phyloP scores from a whole-genome alignment of 306 rosid species.

The Inga laurina region DNA sequence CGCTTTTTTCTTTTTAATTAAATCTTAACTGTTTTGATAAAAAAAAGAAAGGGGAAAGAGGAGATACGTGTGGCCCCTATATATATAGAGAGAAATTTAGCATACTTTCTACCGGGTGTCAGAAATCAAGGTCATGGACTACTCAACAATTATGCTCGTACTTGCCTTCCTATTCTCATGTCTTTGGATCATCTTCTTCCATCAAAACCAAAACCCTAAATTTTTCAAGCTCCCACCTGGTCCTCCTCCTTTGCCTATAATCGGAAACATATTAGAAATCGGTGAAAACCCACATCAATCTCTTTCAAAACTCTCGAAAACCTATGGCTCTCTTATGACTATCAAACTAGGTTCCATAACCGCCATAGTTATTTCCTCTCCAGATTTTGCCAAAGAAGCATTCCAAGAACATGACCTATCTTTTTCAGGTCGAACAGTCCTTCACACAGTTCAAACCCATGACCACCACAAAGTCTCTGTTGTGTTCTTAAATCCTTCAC shows the following conservation, averaged over 20 bases:
- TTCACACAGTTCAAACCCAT: not conserved
- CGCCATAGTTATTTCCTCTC: not conserved
- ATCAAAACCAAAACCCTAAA: not conserved
- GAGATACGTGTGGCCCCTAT: too few species aligned
- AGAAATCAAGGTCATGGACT: not conserved
- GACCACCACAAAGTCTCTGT: not conserved
- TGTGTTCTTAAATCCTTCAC: not conserved
- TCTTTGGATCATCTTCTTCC: not conserved
- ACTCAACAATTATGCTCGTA: not conserved
- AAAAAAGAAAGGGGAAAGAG: too few species aligned
- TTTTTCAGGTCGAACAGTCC: not conserved
- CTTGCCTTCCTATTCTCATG: not conserved
- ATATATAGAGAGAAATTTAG: too few species aligned
- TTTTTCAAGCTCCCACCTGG: not conserved
- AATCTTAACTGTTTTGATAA: too few species aligned
- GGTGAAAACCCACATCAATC: not conserved
- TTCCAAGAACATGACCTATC: not conserved
- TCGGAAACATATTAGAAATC: not conserved
- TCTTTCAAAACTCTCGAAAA: not conserved
- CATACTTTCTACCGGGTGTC: not conserved
- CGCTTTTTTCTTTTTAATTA: too few species aligned
- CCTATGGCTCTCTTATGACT: not conserved
- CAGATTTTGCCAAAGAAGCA: not conserved
- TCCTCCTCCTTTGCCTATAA: not conserved
- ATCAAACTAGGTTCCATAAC: not conserved